Evolutionary conservation across 2,329 filamentous ascomycete genomes (phyloP), one percentile per base, ranked within the genome.

Genomic region (Ceratocystis smalleyi): DNA sequence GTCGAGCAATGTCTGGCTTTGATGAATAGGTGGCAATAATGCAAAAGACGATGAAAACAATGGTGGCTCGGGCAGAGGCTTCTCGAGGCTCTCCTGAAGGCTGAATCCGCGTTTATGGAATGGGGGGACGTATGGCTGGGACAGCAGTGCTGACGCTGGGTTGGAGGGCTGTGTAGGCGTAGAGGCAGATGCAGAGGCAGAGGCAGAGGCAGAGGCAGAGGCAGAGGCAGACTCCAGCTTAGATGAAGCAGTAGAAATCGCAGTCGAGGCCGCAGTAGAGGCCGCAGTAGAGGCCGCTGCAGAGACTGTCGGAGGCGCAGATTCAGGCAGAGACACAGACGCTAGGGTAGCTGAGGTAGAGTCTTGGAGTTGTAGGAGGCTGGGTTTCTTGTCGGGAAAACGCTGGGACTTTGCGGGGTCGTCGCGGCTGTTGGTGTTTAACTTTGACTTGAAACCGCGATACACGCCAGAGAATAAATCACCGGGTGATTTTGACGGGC

Each of bases 31-130:
- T 57, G 35, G 60, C 60, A 65, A 24, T 15, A 43, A 73, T 45
- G 65, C 67, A 67, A 67, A 66, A 57, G 68, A 71, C 64, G 68
- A 71, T 63, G 69, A 68, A 66, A 60, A 68, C 69, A 70, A 75
- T 30, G 81, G 80, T 27, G 80, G 76, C 67, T 78, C 76, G 43
- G 81, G 81, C 24, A 83, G 71, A 60, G 81, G 81, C 71, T 84
- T 84, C 69, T 67, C 77, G 68, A 83, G 79, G 69, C 80, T 83
- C 65, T 79, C 75, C 69, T 81, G 80, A 61, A 83, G 72, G 68
- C 78, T 83, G 71, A 81, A 67, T 69, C 77, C 79, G 68, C 79
- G 67, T 32, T 49, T 64, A 54, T 67, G 67, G 22, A 55, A n/a
- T 30, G 59, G 54, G 8, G 57, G 47, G 22, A 54, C 15, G 24